These are phyloP conservation scores for Erodium moschatum DNA, from an alignment of 441 rosid species.

Conservation along the genomic window DNA sequence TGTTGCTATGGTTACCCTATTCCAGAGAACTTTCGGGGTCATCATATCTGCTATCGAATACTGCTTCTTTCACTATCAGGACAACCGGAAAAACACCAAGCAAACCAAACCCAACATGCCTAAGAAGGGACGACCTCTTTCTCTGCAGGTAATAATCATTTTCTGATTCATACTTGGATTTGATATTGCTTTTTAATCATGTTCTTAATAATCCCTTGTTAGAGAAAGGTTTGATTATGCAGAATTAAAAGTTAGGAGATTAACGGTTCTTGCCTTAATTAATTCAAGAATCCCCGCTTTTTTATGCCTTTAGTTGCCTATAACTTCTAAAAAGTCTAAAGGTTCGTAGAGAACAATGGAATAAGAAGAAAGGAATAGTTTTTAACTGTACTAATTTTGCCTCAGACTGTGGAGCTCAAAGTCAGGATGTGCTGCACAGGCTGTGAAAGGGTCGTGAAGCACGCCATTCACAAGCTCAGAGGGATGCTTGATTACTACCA, in stretches of 20 bases:
- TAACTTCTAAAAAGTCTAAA: conserved; percentile 15
- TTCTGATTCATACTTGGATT: not conserved
- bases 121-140: conserved; percentile 51
- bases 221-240: too few species aligned
- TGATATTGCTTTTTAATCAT: conserved; percentile 10
- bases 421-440: conserved; percentile 95
- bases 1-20: conserved; percentile 34
- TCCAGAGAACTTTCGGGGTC: conserved; percentile 41
- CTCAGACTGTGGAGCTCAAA: conserved; percentile 86
- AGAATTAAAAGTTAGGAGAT: too few species aligned
- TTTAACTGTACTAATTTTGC: not conserved
- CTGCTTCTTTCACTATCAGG: conserved; percentile 45
- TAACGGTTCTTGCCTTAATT: too few species aligned
- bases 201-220: too few species aligned
- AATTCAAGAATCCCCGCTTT: too few species aligned
- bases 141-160: conserved; percentile 57
- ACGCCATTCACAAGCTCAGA: conserved; percentile 73
- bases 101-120: conserved; percentile 44
- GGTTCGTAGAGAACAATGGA: not conserved
- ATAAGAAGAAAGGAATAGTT: not conserved
- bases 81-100: conserved; percentile 25
- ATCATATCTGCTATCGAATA: conserved; percentile 46
- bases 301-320: conserved; percentile 35
- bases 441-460: conserved; percentile 81
- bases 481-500: conserved; percentile 29